Base-by-base conservation (phyloP, 352 stramenopile genomes). In the Pythium rhizo-oryzae region DNA sequence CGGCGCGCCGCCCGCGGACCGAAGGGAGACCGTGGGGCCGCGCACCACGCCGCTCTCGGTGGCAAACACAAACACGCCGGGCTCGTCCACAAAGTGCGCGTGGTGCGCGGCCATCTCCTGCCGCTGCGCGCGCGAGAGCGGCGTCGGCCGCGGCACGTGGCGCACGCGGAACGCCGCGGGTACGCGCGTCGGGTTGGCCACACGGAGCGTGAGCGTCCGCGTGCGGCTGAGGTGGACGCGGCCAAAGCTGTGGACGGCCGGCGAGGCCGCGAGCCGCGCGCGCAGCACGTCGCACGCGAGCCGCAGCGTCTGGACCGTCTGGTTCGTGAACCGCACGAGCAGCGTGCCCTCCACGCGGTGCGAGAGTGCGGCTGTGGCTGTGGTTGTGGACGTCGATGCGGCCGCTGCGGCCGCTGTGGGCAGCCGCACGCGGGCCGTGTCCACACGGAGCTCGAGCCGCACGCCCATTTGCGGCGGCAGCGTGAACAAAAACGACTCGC, bases 401-500 rank as follows among this genome's bases (percentile, higher is more conserved):
- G 16, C 39, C 25, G 55, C 21, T 16, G 35, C 8, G 35, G 8
- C 35, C 8, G 35, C 8, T 41, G 35, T 41, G 35, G 12, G 8
- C 35, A 15, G 35, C 8, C 35, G 18, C 15, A 69, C 59, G 15
- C 69, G 51, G 9, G 74, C 68, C 9, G 83, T 69, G 50, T 87
- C 62, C 30, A 91, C 85, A 23, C 81, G 82, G 12, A 93, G 58
- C 43, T 93, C 77, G 43, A 95, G 70, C 30, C 83, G 87, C 30
- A 93, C 84, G 1, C 80, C 81, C 75, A 92, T 82, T 44, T 84
- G 75, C 9, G 85, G 84, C 15, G 81, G 84, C 12, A 92, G 74
- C 37, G 76, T 82, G 62, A 93, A 92, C 63, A 92, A 78, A 53
- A 82, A 89, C 1, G 79, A 84, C 73, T 91, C 85, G 50, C 83